A percentile compares a stretch with the other conserved stretches of the same genome.
Conservation (phyloP, 768 basidiomycete species). For the Gloeopeniophorella convolvens region DNA sequence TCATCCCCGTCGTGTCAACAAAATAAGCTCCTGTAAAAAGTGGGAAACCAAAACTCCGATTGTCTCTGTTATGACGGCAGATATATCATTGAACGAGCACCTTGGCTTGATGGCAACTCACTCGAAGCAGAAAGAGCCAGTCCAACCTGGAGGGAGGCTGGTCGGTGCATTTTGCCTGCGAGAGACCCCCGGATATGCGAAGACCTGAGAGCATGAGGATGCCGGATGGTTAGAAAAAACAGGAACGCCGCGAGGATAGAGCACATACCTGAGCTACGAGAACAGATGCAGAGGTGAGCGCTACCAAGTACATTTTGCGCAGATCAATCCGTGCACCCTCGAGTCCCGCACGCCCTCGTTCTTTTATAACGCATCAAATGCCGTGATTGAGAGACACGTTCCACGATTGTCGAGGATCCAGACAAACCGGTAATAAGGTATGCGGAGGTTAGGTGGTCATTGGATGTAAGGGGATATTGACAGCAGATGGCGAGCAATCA, state of each 20-base stretch:
- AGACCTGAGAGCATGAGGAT: not conserved
- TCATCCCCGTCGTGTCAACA: conserved; percentile 47
- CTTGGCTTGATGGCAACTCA: not conserved
- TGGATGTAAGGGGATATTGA: no score
- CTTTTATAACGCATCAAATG: not conserved
- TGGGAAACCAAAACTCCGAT: not conserved
- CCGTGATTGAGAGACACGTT: not conserved
- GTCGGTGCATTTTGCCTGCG: no score
- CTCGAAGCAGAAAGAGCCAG: not conserved
- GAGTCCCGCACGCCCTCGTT: not conserved
- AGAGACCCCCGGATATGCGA: not conserved
- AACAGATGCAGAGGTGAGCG: not conserved
- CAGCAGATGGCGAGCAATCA: no score
- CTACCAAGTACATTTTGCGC: not conserved
- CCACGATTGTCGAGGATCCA: not conserved
- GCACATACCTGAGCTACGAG: not conserved
- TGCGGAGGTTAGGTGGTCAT: no score
- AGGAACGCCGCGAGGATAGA: not conserved
- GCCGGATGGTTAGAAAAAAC: not conserved
- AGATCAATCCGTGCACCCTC: not conserved
- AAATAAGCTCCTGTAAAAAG: conserved; percentile 46
- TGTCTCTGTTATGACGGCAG: not conserved
- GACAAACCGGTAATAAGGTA: no score
- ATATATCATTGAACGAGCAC: not conserved
- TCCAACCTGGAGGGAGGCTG: not conserved